Evolutionary conservation across 2,329 filamentous ascomycete species (phyloP).

Genomic region (Juglanconis juglandina): DNA sequence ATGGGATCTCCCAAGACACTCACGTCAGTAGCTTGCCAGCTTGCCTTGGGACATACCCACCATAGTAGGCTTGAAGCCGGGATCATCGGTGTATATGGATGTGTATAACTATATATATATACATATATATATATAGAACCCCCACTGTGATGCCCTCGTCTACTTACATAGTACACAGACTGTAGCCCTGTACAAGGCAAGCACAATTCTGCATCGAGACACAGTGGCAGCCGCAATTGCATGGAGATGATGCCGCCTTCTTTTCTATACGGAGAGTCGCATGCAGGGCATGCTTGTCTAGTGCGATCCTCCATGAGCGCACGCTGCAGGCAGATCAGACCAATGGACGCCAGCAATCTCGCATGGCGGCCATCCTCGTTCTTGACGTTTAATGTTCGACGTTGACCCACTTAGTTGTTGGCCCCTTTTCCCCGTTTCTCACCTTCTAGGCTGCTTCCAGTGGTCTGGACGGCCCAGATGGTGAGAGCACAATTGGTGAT

Average conservation of each 20-base stretch:
- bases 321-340: background rate
- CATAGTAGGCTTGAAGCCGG: too few relatives aligned
- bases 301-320: background rate
- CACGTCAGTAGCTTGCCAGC: too few relatives aligned
- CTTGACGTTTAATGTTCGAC: background rate
- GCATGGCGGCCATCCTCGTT: background rate
- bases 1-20: too few relatives aligned
- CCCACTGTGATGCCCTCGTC: too few relatives aligned
- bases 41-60: too few relatives aligned
- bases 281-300: background rate
- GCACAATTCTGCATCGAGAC: background rate
- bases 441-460: conserved; percentile 2
- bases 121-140: too few relatives aligned
- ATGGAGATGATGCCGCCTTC: background rate
- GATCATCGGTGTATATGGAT: too few relatives aligned
- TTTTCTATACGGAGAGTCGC: background rate
- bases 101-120: too few relatives aligned
- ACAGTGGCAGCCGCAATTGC: background rate
- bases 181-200: background rate
- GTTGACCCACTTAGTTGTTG: background rate
- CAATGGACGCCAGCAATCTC: conserved; percentile 8
- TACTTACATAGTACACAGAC: background rate
- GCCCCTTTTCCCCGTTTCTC: conserved; percentile 6
- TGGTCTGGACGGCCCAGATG: too few relatives aligned
- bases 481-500: too few relatives aligned